Evolutionary conservation across 306 rosid genomes (phyloP), one percentile per base, ranked within the genome.

Genomic region (Cucurbita pepo): DNA sequence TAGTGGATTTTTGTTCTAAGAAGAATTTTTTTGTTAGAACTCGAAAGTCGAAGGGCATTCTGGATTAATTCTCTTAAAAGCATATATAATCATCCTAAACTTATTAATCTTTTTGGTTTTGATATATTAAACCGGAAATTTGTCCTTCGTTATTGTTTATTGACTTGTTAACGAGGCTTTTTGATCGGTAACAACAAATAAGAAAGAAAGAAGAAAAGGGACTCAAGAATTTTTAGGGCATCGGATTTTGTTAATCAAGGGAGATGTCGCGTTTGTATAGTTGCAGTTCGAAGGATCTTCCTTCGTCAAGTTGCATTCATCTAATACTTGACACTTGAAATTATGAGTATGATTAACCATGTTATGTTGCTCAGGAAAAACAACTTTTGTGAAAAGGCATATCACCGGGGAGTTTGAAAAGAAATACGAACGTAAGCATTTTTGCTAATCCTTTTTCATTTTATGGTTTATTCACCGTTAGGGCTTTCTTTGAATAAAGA

Each of bases 371-470:
- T 25, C 85, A 87, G 96, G 96, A 56, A 89, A 89, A 71, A 89
- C 96, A 7, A 89, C 96, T 21, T 89, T 89, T 60, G 96, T 89
- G 41, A 87, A 87, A 83, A 82, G 96, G 55, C 96, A 85, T 83
- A 71, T 83, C 38, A 89, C 96, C 1, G 96, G 96, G 40, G 96
- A 89, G 76, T 89, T 89, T 19, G 96, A 89, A 82, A 89, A 89
- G 90, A 89, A 84, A 84, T 89, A 89, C 41, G 90, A 89, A 61
- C 96, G 96, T 89, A 66, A 66, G 72, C 0, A 8, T 45, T 66
- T 11, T 10, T 6, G 38, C 54, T 11, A 7, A 2, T 0, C 10
- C 21, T 4, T 10, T 13, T 43, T 37, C 36, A 64, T 10, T 19
- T 19, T 8, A 0, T 61, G 5, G 69, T 3, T 37, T 61, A 36